These are phyloP conservation scores for Pseudopithomyces chartarum DNA, from an alignment of 2,329 filamentous ascomycete species.

Conservation along the genomic window DNA sequence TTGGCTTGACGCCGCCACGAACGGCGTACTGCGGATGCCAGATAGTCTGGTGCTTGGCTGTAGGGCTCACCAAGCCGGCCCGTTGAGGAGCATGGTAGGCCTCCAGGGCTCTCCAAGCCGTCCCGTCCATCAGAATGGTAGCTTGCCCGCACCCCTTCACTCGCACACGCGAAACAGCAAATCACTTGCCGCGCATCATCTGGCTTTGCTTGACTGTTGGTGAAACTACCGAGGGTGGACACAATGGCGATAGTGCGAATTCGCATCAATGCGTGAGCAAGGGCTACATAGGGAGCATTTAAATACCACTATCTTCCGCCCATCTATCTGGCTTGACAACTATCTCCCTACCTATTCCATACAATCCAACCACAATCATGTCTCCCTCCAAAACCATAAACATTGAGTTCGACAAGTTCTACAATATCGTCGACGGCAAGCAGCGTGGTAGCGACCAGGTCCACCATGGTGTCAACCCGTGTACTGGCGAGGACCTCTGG, in stretches of 20 bases:
- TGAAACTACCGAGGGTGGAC: neutral
- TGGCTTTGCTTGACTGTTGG: neutral
- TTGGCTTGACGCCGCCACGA: no score
- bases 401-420: conserved; percentile 51
- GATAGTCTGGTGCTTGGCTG: no score
- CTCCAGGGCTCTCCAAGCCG: neutral
- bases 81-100: no score
- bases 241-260: neutral
- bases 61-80: no score
- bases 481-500: conserved; percentile 55
- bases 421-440: conserved; percentile 59
- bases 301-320: neutral
- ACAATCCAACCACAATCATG: conserved; percentile 39
- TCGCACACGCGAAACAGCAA: neutral
- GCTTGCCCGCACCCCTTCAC: neutral
- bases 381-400: conserved; percentile 51
- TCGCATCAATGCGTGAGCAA: neutral
- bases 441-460: conserved; percentile 48
- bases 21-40: no score
- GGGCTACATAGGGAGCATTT: neutral
- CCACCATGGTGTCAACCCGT: conserved; percentile 58
- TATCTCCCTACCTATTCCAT: neutral
- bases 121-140: neutral
- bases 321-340: neutral
- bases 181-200: neutral